These are phyloP conservation scores for Schoenoplectus tabernaemontani DNA, from an alignment of 202 grass and related monocot genomes.

Conservation along the genomic window DNA sequence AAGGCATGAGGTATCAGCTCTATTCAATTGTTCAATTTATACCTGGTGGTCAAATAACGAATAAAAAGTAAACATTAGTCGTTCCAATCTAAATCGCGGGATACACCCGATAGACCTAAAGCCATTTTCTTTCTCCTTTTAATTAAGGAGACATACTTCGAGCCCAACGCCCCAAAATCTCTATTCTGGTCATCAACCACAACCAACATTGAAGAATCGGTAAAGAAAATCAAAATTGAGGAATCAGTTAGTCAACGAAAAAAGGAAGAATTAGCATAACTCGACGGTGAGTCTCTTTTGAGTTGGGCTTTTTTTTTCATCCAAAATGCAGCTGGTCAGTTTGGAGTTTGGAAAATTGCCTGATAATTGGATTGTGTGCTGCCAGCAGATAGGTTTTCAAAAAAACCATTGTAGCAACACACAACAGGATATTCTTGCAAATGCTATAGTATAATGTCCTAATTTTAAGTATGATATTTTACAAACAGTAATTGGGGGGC, in stretches of 20 bases:
- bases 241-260: neutral
- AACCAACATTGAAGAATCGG: neutral
- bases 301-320: neutral
- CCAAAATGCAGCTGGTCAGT: neutral
- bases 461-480: neutral
- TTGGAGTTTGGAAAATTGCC: neutral
- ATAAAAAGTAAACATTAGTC: neutral
- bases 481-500: neutral
- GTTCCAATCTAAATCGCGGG: neutral
- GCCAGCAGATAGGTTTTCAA: neutral
- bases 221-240: neutral
- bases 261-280: neutral
- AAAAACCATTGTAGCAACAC: neutral
- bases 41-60: too few species aligned
- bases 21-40: too few species aligned
- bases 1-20: slow-evolving; percentile 14
- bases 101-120: neutral
- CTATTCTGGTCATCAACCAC: neutral
- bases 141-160: neutral
- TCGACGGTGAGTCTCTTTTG: neutral
- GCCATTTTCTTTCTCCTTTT: neutral
- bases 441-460: neutral
- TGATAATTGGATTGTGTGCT: too few species aligned
- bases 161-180: neutral
- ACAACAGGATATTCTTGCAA: neutral